Evolutionary conservation across 2,329 filamentous ascomycete genomes (phyloP).

Genomic region (Iodosphaeria phyllophila): DNA sequence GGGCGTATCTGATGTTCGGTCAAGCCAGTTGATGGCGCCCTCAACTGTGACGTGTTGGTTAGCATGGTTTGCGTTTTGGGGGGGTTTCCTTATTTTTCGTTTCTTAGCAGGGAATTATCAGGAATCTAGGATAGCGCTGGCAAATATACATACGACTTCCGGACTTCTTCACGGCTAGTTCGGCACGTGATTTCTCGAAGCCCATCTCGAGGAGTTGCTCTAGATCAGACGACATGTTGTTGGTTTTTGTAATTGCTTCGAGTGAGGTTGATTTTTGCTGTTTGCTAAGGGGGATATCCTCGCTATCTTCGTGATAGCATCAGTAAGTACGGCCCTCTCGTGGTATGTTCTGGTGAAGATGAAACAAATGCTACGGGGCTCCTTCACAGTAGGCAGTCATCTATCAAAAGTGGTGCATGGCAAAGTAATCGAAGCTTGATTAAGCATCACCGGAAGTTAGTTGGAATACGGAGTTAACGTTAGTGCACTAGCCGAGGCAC

Average conservation of each 20-base stretch:
- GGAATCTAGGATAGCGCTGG: neutral
- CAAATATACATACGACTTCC: constrained; percentile 46
- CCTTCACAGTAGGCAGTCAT: too few relatives aligned
- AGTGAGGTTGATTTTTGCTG: too few relatives aligned
- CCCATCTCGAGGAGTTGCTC: constrained; percentile 49
- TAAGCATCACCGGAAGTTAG: too few relatives aligned
- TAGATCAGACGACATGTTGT: constrained; percentile 38
- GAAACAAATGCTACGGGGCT: too few relatives aligned
- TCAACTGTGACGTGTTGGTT: constrained; percentile 39
- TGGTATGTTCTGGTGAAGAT: too few relatives aligned
- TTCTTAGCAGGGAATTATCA: constrained; percentile 5
- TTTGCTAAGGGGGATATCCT: too few relatives aligned
- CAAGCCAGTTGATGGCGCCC: constrained; percentile 85
- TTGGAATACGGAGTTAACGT: too few relatives aligned
- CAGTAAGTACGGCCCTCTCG: too few relatives aligned
- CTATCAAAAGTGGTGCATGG: too few relatives aligned
- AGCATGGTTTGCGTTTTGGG: constrained; percentile 1
- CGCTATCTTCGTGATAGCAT: too few relatives aligned
- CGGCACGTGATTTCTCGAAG: constrained; percentile 68
- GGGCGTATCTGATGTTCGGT: constrained; percentile 74
- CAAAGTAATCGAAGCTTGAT: too few relatives aligned
- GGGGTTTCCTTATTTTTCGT: constrained; percentile 4
- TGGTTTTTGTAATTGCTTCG: neutral
- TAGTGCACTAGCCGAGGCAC: too few relatives aligned
- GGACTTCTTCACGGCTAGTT: constrained; percentile 68